Base-by-base conservation (phyloP, 163 green algal genomes). In the Coccomyxa subellipsoidea region DNA sequence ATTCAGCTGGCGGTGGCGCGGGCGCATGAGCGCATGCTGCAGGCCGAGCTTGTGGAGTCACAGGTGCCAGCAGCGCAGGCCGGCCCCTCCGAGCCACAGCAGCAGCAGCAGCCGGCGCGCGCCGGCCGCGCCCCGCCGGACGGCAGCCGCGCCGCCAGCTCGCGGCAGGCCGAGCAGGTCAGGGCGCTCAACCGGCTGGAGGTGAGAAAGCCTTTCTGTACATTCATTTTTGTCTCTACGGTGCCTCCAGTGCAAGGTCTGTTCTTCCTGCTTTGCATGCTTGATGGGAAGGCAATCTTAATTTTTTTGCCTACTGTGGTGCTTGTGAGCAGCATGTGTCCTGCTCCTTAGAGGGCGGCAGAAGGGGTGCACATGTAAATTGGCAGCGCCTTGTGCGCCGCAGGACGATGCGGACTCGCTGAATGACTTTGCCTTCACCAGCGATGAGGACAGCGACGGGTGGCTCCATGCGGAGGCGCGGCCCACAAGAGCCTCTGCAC, bases 11-110 rank as follows among this genome's bases (percentile, higher is more conserved):
- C 66, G 15, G 66, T 73, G 66, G 66, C 66, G 66, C 66, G 66
- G 21, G 66, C 66, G n/a, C 66, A 73, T 36, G 66, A 73, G 66
- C 66, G 66, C 66, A 73, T 73, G 66, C 27, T 73, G 66, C 66
- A 73, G 66, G 66, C 66, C 27, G 66, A 73, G 29, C 66, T 73
- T 18, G 66, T 23, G 66, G 29, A 73, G 66, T 32, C 66, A 1
- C 66, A 73, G 66, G 66, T 23, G n/a, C 29, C 66, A 10, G 66
- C 66, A 4, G 66, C 27, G 66, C 66, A 73, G 66, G 29, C 66
- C 29, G 29, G 47, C 47, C 47, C 47, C 47, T 59, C 47, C 5
- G 47, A 59, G 23, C 21, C 66, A 23, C 29, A 18, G 47, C 47
- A 73, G 7, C 66, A 73, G 66, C 27, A 18, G 66, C 66, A 73